Evolutionary conservation across 352 stramenopile species (phyloP).

Genomic region (Globisporangium solare): DNA sequence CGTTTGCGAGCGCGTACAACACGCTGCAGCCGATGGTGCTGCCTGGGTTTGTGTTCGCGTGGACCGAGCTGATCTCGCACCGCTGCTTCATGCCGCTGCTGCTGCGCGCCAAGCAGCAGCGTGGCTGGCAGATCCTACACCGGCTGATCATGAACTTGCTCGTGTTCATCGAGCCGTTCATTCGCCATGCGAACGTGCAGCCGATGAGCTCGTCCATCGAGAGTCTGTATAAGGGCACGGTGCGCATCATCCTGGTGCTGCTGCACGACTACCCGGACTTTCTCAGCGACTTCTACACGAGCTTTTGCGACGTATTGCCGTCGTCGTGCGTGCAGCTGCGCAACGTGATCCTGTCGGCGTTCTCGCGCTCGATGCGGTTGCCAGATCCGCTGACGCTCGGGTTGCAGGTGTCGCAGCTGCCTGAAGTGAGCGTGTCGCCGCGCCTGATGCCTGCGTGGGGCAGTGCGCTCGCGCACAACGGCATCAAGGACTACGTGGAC

Average conservation of each 20-base stretch:
- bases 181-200: slow-evolving; percentile 84
- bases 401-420: slow-evolving; percentile 96
- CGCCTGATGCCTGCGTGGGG: slow-evolving; percentile 93
- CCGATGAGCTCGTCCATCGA: slow-evolving; percentile 89
- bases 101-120: slow-evolving; percentile 90
- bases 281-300: slow-evolving; percentile 96
- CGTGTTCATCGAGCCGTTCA: slow-evolving; percentile 96
- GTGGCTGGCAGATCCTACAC: slow-evolving; percentile 97
- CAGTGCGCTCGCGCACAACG: slow-evolving; percentile 87
- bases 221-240: slow-evolving; percentile 96
- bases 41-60: slow-evolving; percentile 97
- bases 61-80: slow-evolving; percentile 98
- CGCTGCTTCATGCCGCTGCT: slow-evolving; percentile 98
- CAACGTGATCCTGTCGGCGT: slow-evolving; percentile 98
- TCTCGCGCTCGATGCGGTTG: slow-evolving; percentile 95
- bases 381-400: slow-evolving; percentile 97
- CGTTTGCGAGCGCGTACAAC: slow-evolving; percentile 97
- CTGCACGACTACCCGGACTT: slow-evolving; percentile 99
- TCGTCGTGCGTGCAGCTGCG: slow-evolving; percentile 96
- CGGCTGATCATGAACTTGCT: slow-evolving; percentile 97
- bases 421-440: slow-evolving; percentile 94
- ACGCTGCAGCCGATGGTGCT: slow-evolving; percentile 94
- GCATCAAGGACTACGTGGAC: slow-evolving; percentile 94
- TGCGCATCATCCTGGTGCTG: slow-evolving; percentile 97
- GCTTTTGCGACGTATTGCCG: slow-evolving; percentile 98